phyloP scores from a whole-genome alignment of 306 rosid species.

The Trifolium subterraneum region DNA sequence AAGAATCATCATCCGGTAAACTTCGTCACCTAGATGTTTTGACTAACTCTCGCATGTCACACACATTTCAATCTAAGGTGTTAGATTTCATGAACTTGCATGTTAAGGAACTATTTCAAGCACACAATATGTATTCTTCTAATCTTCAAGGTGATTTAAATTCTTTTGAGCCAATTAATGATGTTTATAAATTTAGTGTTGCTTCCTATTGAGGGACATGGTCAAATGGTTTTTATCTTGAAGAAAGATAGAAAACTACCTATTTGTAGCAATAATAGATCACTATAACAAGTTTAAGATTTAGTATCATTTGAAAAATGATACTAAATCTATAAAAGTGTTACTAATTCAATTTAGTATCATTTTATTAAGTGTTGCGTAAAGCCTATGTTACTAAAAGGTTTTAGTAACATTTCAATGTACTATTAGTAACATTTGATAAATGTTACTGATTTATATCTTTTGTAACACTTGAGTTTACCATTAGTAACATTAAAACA shows the following conservation, averaged over 20 bases:
- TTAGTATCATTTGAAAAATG: too few relatives aligned
- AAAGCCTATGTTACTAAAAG: too few relatives aligned
- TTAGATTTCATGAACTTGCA: neutral
- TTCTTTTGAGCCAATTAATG: neutral
- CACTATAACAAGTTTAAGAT: too few relatives aligned
- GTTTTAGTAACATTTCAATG: too few relatives aligned
- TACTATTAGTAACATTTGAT: too few relatives aligned
- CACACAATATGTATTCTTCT: neutral
- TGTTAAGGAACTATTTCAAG: neutral
- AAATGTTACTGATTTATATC: too few relatives aligned
- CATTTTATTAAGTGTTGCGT: too few relatives aligned
- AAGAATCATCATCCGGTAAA: neutral
- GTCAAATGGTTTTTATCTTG: neutral
- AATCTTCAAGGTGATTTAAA: neutral
- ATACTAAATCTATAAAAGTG: too few relatives aligned
- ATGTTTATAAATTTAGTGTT: slow-evolving; percentile 4
- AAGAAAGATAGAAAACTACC: neutral
- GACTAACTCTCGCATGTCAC: neutral
- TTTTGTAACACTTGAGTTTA: too few relatives aligned
- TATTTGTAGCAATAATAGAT: slow-evolving; percentile 3
- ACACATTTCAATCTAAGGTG: neutral
- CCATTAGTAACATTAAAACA: too few relatives aligned
- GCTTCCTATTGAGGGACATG: neutral
- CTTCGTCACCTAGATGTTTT: neutral
- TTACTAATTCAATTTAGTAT: too few relatives aligned